Base-by-base conservation (phyloP, 2,329 filamentous ascomycete species). In the Xylaria sp. region DNA sequence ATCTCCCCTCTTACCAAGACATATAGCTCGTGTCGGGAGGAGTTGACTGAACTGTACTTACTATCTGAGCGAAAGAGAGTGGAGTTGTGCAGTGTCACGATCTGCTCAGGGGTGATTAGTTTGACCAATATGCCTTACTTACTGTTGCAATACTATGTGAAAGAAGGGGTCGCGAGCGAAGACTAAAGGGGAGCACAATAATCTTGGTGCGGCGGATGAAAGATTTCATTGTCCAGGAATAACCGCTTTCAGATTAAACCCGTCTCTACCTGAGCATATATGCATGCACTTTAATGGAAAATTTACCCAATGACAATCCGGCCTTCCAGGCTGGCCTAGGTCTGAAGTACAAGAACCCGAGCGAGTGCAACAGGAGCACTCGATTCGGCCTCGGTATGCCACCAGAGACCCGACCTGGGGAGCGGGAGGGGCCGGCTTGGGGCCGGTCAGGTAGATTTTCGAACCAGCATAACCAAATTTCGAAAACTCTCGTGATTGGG, bases 401-500 rank as follows among this genome's bases (percentile, higher is more conserved):
- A n/a, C n/a, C n/a, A n/a, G n/a, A n/a, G n/a, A n/a, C n/a, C n/a
- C n/a, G n/a, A n/a, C n/a, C n/a, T 50, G 33, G n/a, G 53, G 50
- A 50, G 54, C 45, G 21, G 21, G 46, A 50, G 55, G 35, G n/a
- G 45, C 45, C 15, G 46, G 55, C 55, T 51, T 51, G 1, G 17
- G 37, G 25, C 31, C 49, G n/a, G 47, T 53, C 60, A 58, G 38
- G 40, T 45, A 45, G 57, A 45, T 52, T 63, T 63, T 46, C 56
- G 7, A 59, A 63, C 12, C 35, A 63, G 17, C 50, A 63, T 55
- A 49, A 59, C 60, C 43, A 60, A 43, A 56, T 55, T 45, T 46
- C 57, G 56, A 54, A 64, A 66, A 46, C n/a, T n/a, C 53, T 57
- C 40, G 52, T 66, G 57, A 46, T 43, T 42, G 28, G 63, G 60